These are phyloP conservation scores for Yarrowia bubula DNA, from an alignment of 805 yeast species.

Conservation along the genomic window DNA sequence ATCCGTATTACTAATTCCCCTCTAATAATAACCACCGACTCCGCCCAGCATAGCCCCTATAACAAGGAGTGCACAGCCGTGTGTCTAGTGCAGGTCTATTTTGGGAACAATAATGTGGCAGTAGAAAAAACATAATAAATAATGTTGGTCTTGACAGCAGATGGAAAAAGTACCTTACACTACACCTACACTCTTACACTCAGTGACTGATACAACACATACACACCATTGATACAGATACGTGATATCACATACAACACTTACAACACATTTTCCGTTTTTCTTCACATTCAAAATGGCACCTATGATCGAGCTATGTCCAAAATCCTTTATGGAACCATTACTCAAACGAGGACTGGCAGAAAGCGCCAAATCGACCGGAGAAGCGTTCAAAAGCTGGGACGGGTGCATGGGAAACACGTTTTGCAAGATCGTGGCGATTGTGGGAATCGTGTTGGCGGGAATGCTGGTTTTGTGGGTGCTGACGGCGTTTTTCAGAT, in stretches of 20 bases:
- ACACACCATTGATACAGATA: neutral
- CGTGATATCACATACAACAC: neutral
- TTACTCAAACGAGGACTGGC: neutral
- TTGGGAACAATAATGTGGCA: neutral
- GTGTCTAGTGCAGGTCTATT: neutral
- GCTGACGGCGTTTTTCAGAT: slow-evolving; percentile 52
- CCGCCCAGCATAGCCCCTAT: slow-evolving; percentile 4
- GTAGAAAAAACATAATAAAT: neutral
- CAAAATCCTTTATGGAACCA: neutral
- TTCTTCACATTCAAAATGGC: neutral
- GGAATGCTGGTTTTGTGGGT: slow-evolving; percentile 53
- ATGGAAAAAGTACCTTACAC: too few species aligned
- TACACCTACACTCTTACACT: too few species aligned
- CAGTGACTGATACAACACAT: neutral
- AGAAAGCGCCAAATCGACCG: slow-evolving; percentile 15
- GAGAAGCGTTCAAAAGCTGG: slow-evolving; percentile 57
- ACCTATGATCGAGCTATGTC: slow-evolving; percentile 8
- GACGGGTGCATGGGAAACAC: slow-evolving; percentile 76
- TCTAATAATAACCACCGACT: neutral
- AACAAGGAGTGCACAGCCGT: slow-evolving; percentile 6
- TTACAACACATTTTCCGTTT: too few species aligned
- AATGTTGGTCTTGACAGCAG: neutral
- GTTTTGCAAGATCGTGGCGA: slow-evolving; percentile 72
- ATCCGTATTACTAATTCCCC: neutral
- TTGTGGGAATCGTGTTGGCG: slow-evolving; percentile 66